Base-by-base conservation (phyloP, 2,329 filamentous ascomycete species). In the Knufia petricola region DNA sequence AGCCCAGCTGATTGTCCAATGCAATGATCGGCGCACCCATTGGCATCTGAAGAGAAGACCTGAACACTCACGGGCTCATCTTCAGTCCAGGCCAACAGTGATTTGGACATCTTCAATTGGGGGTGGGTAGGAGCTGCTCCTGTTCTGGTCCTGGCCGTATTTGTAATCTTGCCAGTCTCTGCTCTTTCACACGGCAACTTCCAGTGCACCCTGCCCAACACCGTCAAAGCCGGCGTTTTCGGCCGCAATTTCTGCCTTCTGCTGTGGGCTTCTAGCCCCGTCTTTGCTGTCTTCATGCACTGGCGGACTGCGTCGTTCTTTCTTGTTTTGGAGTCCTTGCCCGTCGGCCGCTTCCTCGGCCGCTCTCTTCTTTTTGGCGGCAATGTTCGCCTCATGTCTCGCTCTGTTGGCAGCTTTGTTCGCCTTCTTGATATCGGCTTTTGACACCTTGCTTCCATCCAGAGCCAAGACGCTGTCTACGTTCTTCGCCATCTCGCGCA, bases 381-480 rank as follows among this genome's bases (percentile, higher is more conserved):
- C 39, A 17, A 43, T 43, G 21, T 49, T 43, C 4, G 37, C 46
- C 17, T 43, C 48, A 13, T 38, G 31, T 7, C 19, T 34, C 3
- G 48, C 48, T 31, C 41, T 20, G 20, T 49, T 53, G n/a, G 50
- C 40, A 24, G 53, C 52, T 21, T 55, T 59, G 46, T 58, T 48
- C 32, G 54, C 51, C 31, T 55, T 53, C 43, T 57, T 59, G 31
- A 58, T 51, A 38, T 59, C 57, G 13, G 52, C 40, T 36, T 55
- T 58, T 3, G 51, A 56, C 12, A 42, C 41, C 50, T 66, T 69
- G 3, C 45, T 38, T 7, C 73, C 69, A 49, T 77, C 73, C 48
- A 87, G 70, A 13, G 76, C 78, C 12, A 87, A 67, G 26, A 73
- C 70, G 47, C 72, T 63, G 60, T 95, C 89, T 3, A 82, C 71